Percentiles rank a stretch among this genome's conserved stretches.
Conservation (phyloP, 2,329 filamentous ascomycete genomes). For the Elsinoe batatas region DNA sequence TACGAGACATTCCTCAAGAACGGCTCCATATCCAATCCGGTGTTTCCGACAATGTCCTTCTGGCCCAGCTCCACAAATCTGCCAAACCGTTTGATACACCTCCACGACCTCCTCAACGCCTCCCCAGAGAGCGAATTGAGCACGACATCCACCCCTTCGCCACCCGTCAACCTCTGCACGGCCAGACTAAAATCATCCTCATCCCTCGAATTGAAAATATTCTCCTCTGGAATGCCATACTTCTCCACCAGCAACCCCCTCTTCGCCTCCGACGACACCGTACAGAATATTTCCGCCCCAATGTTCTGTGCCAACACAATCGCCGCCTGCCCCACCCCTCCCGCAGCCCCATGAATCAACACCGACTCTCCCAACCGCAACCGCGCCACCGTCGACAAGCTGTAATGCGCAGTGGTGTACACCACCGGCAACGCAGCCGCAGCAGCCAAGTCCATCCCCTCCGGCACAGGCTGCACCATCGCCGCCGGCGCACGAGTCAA, state of each 20-base stretch:
- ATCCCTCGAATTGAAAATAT: conserved; percentile 27
- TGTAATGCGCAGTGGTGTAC: conserved; percentile 22
- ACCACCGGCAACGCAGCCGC: conserved; percentile 21
- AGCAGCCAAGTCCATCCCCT: conserved; percentile 18
- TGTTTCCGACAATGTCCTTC: conserved; percentile 18
- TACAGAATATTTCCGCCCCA: conserved; percentile 25
- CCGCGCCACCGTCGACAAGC: conserved; percentile 22
- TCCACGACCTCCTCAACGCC: conserved; percentile 21
- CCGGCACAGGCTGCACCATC: conserved; percentile 13
- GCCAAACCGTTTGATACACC: conserved; percentile 24
- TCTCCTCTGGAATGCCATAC: conserved; percentile 23
- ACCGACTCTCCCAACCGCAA: conserved; percentile 27
- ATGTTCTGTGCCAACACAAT: conserved; percentile 21
- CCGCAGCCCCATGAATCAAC: conserved; percentile 27
- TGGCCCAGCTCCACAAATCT: conserved; percentile 24
- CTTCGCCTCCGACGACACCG: conserved; percentile 24
- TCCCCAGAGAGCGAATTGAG: conserved; percentile 25
- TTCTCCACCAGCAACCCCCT: conserved; percentile 19
- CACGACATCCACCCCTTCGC: conserved; percentile 28
- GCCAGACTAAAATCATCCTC: conserved; percentile 21
- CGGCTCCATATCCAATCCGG: conserved; percentile 15
- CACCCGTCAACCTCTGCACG: conserved; percentile 22
- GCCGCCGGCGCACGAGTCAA: neutral
- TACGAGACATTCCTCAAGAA: conserved; percentile 16
- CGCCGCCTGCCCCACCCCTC: conserved; percentile 25